Evolutionary conservation across 106 monocot genomes (phyloP).

Genomic region (Dendrobium nobile): DNA sequence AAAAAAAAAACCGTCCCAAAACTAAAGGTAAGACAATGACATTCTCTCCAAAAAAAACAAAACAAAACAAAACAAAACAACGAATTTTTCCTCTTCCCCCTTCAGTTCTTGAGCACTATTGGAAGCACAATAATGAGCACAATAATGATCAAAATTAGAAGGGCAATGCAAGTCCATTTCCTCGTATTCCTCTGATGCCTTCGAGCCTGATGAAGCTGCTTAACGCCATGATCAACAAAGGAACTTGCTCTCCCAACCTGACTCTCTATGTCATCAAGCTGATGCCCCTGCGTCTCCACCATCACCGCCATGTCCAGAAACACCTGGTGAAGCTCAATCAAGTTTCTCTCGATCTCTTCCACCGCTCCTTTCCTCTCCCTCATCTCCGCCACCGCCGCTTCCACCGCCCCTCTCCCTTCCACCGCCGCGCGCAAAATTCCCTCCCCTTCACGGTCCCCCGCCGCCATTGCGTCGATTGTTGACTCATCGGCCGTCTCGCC

Average conservation of each 20-base stretch:
- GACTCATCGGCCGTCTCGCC: constrained; percentile 39
- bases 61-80: no score
- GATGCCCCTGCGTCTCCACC: constrained; percentile 43
- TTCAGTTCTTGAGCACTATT: constrained; percentile 7
- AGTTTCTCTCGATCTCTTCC: constrained; percentile 37
- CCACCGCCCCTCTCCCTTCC: constrained; percentile 35
- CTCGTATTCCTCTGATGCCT: constrained; percentile 13
- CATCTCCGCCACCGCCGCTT: constrained; percentile 46
- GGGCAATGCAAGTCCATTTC: constrained; percentile 16
- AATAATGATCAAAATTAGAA: constrained; percentile 10
- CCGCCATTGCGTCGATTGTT: constrained; percentile 33
- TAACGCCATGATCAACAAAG: constrained; percentile 22
- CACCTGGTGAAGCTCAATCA: constrained; percentile 17
- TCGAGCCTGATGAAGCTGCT: constrained; percentile 15
- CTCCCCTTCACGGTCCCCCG: constrained; percentile 30
- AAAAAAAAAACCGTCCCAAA: no score
- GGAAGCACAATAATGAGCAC: constrained; percentile 15
- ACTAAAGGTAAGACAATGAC: no score
- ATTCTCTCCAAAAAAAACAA: no score
- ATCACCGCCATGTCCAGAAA: constrained; percentile 29
- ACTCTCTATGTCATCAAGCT: constrained; percentile 47
- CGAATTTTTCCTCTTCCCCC: no score
- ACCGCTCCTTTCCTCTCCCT: constrained; percentile 39
- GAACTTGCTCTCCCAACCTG: constrained; percentile 34
- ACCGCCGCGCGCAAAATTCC: constrained; percentile 31